These are phyloP conservation scores for Agaricus blazei DNA, from an alignment of 768 basidiomycete genomes.

Conservation along the genomic window DNA sequence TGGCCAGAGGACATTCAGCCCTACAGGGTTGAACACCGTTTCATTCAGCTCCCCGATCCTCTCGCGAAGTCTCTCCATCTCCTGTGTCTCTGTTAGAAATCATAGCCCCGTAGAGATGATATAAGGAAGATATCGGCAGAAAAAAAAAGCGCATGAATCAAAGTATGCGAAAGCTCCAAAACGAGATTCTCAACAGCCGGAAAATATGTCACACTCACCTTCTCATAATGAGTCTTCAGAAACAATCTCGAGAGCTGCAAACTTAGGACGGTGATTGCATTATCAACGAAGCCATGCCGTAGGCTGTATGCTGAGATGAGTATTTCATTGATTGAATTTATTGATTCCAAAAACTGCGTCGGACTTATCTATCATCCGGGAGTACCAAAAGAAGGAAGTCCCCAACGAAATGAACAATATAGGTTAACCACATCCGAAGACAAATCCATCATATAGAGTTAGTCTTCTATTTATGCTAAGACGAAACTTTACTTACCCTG, in stretches of 20 bases:
- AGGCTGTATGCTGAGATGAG: conserved; percentile 86
- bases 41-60: conserved; percentile 67
- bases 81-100: conserved; percentile 37
- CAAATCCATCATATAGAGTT: not conserved
- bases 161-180: not conserved
- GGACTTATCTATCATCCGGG: conserved; percentile 69
- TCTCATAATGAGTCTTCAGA: conserved; percentile 72
- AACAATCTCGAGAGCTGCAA: conserved; percentile 77
- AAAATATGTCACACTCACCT: conserved; percentile 36
- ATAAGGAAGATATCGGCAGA: not conserved
- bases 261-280: conserved; percentile 70
- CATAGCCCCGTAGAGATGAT: not conserved
- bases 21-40: conserved; percentile 76
- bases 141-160: not conserved
- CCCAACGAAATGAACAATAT: not conserved
- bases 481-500: conserved; percentile 50
- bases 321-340: conserved; percentile 86
- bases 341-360: conserved; percentile 83
- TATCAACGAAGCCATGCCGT: conserved; percentile 68
- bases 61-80: conserved; percentile 63
- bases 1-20: conserved; percentile 86
- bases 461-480: not conserved
- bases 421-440: conserved; percentile 1
- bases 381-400: not conserved
- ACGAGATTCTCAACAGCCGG: not conserved